phyloP scores from a whole-genome alignment of 306 rosid genomes.

The Medicago ruthenica region DNA sequence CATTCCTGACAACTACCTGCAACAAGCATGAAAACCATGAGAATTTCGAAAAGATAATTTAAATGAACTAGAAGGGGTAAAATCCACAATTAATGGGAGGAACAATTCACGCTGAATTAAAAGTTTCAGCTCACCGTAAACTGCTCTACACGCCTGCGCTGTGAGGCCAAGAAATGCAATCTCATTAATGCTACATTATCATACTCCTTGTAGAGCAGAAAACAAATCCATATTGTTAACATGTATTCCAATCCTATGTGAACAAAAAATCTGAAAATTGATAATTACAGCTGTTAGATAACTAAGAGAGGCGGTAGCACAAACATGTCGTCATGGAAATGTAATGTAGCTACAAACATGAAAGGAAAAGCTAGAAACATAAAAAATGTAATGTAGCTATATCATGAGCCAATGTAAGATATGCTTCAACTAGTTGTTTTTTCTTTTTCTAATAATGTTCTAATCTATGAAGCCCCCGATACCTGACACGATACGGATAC shows the following conservation, averaged over 20 bases:
- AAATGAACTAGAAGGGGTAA: background rate
- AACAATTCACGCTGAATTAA: background rate
- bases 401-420: too few relatives aligned
- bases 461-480: too few relatives aligned
- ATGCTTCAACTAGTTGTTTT: too few relatives aligned
- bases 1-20: constrained; percentile 86
- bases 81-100: background rate
- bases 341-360: background rate
- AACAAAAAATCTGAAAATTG: constrained; percentile 75
- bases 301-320: too few relatives aligned
- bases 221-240: constrained; percentile 86
- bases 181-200: constrained; percentile 73
- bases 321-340: too few relatives aligned
- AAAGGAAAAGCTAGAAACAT: constrained; percentile 35
- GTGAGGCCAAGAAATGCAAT: constrained; percentile 79
- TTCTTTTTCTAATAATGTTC: too few relatives aligned
- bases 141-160: constrained; percentile 81
- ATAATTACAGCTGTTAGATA: constrained; percentile 37
- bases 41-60: constrained; percentile 19
- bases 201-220: constrained; percentile 81
- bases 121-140: constrained; percentile 69
- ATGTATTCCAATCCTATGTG: constrained; percentile 88
- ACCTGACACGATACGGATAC: too few relatives aligned
- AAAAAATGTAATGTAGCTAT: too few relatives aligned
- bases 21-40: constrained; percentile 40